A percentile compares a stretch with the other conserved stretches of the same genome.
Conservation (phyloP, 768 basidiomycete genomes). For the Lentinula detonsa region DNA sequence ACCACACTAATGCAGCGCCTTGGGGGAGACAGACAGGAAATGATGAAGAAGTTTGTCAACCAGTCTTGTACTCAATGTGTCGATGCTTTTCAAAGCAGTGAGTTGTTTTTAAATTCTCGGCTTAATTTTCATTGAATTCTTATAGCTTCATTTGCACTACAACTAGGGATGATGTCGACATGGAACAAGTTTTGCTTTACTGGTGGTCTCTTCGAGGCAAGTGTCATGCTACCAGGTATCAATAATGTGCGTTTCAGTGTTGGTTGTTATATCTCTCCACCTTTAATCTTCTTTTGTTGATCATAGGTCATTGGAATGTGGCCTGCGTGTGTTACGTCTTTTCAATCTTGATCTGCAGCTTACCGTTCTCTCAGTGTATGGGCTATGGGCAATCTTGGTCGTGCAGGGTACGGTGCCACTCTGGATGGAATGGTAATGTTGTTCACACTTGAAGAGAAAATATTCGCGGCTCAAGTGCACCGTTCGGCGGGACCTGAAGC, state of each 20-base stretch:
- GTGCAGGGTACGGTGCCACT: slow-evolving; percentile 82
- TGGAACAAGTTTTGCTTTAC: slow-evolving; percentile 91
- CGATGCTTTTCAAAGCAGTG: too few species aligned
- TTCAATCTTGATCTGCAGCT: neutral
- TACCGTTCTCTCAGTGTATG: slow-evolving; percentile 42
- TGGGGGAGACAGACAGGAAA: too few species aligned
- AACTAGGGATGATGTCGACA: slow-evolving; percentile 44
- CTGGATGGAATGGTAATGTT: slow-evolving; percentile 65
- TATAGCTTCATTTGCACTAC: too few species aligned
- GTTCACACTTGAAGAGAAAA: slow-evolving; percentile 18
- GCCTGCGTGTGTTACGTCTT: neutral
- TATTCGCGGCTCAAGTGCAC: slow-evolving; percentile 1
- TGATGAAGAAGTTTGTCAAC: too few species aligned
- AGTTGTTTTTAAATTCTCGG: too few species aligned
- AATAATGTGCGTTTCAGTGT: slow-evolving; percentile 50
- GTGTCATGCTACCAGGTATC: slow-evolving; percentile 59
- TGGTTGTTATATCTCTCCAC: too few species aligned
- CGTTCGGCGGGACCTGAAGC: too few species aligned
- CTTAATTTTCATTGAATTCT: too few species aligned
- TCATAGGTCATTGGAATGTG: neutral
- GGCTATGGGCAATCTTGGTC: slow-evolving; percentile 52
- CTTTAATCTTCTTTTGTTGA: neutral
- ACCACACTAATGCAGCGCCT: too few species aligned
- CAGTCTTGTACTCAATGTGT: too few species aligned
- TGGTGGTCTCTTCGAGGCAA: slow-evolving; percentile 67